Evolutionary conservation across 148 eudicot genomes (phyloP).

Genomic region (Talinum fruticosum): DNA sequence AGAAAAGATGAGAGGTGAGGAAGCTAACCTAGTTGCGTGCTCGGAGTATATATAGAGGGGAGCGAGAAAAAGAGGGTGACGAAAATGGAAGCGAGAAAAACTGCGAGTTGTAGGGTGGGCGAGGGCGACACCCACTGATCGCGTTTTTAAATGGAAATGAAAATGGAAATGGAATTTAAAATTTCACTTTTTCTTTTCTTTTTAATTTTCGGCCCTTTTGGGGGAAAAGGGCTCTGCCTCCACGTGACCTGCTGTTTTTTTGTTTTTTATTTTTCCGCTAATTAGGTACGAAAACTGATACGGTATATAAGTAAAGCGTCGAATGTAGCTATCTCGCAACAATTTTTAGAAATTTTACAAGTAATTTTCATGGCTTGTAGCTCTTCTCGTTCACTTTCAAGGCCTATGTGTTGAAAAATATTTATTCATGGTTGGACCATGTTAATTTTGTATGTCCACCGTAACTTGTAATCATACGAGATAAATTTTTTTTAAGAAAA

Average conservation of each 20-base stretch:
- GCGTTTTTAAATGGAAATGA: neutral
- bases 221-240: neutral
- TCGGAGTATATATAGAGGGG: neutral
- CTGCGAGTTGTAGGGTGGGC: neutral
- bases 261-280: no score
- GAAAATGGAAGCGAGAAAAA: conserved; percentile 1
- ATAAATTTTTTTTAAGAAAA: no score
- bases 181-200: neutral
- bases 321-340: no score
- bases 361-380: no score
- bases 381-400: neutral
- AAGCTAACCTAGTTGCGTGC: neutral
- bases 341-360: no score
- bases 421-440: neutral
- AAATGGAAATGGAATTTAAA: no score
- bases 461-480: no score
- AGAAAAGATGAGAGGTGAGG: neutral
- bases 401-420: neutral
- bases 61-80: neutral
- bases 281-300: no score
- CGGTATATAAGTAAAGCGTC: no score
- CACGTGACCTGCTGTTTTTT: neutral
- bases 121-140: neutral
- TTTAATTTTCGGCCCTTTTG: no score
- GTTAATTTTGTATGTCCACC: neutral